phyloP scores from a whole-genome alignment of 306 rosid genomes.

The Sophora flavescens region DNA sequence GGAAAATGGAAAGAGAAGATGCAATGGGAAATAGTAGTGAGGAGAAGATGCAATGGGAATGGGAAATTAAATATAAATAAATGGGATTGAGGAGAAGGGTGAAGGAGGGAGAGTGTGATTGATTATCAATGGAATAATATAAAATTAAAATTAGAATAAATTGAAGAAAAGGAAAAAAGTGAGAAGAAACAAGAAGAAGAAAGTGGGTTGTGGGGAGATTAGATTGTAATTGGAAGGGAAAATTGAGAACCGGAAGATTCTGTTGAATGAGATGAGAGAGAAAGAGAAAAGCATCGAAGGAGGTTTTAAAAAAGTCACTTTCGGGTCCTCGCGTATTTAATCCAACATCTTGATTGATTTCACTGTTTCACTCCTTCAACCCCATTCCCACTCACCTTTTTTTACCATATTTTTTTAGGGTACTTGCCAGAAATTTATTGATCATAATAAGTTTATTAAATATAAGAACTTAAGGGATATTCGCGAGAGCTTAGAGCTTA shows the following conservation, averaged over 20 bases:
- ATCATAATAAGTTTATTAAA: no score
- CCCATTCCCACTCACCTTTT: neutral
- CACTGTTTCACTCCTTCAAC: neutral
- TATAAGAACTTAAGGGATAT: no score
- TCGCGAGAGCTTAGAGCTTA: no score
- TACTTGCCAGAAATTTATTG: no score
- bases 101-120: neutral
- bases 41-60: constrained; percentile 8
- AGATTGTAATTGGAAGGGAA: constrained; percentile 47
- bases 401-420: no score
- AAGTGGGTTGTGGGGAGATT: constrained; percentile 36
- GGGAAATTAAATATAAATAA: neutral
- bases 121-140: neutral
- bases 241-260: constrained; percentile 64
- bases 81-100: neutral
- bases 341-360: constrained; percentile 25
- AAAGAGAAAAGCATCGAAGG: constrained; percentile 36
- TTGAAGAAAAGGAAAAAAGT: neutral
- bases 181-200: neutral
- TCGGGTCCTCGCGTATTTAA: constrained; percentile 82
- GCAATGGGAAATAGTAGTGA: constrained; percentile 25
- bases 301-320: constrained; percentile 51
- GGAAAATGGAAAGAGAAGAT: constrained; percentile 1
- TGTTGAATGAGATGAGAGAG: constrained; percentile 25
- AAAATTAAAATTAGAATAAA: neutral